A percentile compares a stretch with the other conserved stretches of the same genome.
phyloP scores from a whole-genome alignment of 2,329 filamentous ascomycete genomes.

The Neonectria ditissima region DNA sequence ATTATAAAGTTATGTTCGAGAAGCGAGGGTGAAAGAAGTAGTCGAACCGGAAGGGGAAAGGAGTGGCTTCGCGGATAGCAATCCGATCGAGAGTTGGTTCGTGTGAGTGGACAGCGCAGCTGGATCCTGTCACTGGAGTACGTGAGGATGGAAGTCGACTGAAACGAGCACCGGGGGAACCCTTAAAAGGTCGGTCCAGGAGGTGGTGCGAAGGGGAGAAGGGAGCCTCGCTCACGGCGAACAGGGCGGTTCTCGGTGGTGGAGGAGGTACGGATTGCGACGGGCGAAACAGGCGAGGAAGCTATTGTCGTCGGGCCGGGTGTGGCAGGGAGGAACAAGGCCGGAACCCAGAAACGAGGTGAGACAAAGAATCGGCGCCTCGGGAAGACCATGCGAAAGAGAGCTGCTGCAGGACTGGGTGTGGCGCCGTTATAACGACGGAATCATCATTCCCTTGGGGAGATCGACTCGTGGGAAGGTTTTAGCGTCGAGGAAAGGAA shows the following conservation, averaged over 20 bases:
- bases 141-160: conserved; percentile 33
- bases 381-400: conserved; percentile 40
- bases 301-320: conserved; percentile 41
- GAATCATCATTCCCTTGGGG: conserved; percentile 43
- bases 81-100: conserved; percentile 39
- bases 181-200: conserved; percentile 14
- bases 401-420: conserved; percentile 41
- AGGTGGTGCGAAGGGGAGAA: conserved; percentile 27
- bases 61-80: conserved; percentile 38
- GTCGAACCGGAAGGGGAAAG: conserved; percentile 33
- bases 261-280: conserved; percentile 27
- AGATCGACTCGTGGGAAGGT: conserved; percentile 32
- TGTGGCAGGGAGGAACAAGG: conserved; percentile 44
- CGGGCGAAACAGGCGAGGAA: conserved; percentile 35
- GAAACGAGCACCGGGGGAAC: conserved; percentile 26
- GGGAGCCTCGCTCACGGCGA: conserved; percentile 23
- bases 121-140: conserved; percentile 42
- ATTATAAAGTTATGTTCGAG: conserved; percentile 39
- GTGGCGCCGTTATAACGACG: conserved; percentile 45
- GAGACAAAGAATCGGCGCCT: conserved; percentile 50
- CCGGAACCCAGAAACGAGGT: conserved; percentile 42
- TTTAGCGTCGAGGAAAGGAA: conserved; percentile 34
- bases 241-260: conserved; percentile 19
- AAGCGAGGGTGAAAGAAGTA: conserved; percentile 32
- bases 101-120: conserved; percentile 46